phyloP scores from a whole-genome alignment of 805 yeast genomes.

The Suhomyces sp. region DNA sequence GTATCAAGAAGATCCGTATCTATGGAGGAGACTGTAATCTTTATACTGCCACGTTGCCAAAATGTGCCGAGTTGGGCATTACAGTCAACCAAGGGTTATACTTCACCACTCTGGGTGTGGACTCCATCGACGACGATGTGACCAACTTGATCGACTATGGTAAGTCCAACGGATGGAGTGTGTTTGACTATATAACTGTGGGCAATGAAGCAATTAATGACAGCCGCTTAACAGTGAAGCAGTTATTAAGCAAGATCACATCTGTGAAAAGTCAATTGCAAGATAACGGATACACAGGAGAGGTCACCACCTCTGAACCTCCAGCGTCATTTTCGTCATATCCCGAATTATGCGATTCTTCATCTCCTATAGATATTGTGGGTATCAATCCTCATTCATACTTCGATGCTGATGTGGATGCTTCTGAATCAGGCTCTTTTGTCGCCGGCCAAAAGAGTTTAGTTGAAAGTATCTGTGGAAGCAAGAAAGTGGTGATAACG shows the following conservation, averaged over 20 bases:
- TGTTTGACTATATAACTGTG: constrained; percentile 73
- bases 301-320: constrained; percentile 83
- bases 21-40: constrained; percentile 88
- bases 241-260: constrained; percentile 62
- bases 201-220: constrained; percentile 85
- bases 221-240: constrained; percentile 52
- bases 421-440: constrained; percentile 69
- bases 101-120: constrained; percentile 63
- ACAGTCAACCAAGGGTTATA: constrained; percentile 85
- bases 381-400: constrained; percentile 87
- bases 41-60: constrained; percentile 61
- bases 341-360: constrained; percentile 62
- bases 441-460: constrained; percentile 59
- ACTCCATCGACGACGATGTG: constrained; percentile 64
- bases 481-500: constrained; percentile 56
- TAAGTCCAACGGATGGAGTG: constrained; percentile 57
- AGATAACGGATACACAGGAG: constrained; percentile 73
- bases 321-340: constrained; percentile 65
- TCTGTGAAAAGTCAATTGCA: constrained; percentile 57
- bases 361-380: constrained; percentile 71
- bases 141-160: constrained; percentile 48
- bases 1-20: constrained; percentile 65
- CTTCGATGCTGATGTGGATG: constrained; percentile 61
- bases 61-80: constrained; percentile 56
- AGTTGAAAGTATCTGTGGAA: constrained; percentile 55